Evolutionary conservation across 495 filamentous ascomycete species (phyloP).

Genomic region (Neurospora pannonica): DNA sequence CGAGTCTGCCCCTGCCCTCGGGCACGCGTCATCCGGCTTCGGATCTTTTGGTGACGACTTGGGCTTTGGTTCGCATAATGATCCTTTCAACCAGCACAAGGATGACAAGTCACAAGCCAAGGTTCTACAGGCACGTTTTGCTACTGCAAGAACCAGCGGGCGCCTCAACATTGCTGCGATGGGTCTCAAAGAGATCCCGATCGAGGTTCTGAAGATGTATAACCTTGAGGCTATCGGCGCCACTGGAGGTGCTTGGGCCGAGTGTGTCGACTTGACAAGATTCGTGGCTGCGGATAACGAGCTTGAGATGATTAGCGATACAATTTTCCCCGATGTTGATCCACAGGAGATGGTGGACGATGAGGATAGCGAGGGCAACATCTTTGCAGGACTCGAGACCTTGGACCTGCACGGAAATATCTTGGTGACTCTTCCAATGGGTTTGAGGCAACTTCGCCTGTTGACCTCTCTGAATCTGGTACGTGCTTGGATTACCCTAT

Average conservation of each 20-base stretch:
- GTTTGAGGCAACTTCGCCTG: slow-evolving; percentile 59
- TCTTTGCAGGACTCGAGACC: slow-evolving; percentile 76
- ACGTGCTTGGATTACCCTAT: slow-evolving; percentile 12
- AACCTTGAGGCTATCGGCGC: slow-evolving; percentile 48
- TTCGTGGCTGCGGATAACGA: slow-evolving; percentile 92
- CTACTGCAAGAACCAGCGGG: slow-evolving; percentile 67
- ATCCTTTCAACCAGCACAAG: slow-evolving; percentile 60
- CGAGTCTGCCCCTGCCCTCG: slow-evolving; percentile 13
- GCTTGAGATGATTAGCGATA: slow-evolving; percentile 59
- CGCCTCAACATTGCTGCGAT: slow-evolving; percentile 84
- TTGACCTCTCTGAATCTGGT: slow-evolving; percentile 77
- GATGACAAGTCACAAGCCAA: slow-evolving; percentile 50
- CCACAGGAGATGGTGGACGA: slow-evolving; percentile 46
- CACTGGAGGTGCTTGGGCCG: slow-evolving; percentile 68
- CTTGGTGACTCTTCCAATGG: slow-evolving; percentile 60
- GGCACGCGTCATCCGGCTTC: slow-evolving; percentile 34
- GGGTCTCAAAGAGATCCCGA: slow-evolving; percentile 68
- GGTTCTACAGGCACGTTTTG: slow-evolving; percentile 66
- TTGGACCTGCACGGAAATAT: slow-evolving; percentile 83
- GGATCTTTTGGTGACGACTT: slow-evolving; percentile 41
- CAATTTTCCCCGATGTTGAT: slow-evolving; percentile 67
- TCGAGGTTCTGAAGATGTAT: slow-evolving; percentile 87
- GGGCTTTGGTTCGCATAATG: slow-evolving; percentile 42
- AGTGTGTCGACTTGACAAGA: slow-evolving; percentile 83
- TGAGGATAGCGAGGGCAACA: slow-evolving; percentile 54